These are phyloP conservation scores for Neurospora sp. DNA, from an alignment of 495 filamentous ascomycete genomes.

Conservation along the genomic window DNA sequence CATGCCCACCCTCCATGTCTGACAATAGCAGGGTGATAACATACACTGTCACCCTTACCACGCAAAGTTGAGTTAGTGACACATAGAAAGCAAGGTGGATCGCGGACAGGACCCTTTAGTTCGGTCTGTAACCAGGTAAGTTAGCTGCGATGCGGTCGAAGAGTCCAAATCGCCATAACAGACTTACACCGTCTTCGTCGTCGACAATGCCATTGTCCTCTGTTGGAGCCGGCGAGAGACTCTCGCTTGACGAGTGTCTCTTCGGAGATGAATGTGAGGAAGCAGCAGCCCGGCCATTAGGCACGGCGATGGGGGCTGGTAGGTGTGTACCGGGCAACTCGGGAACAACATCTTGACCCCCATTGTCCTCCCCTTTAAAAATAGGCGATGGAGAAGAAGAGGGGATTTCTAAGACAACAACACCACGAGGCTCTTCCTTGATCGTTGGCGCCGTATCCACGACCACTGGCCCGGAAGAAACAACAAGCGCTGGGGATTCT, in stretches of 20 bases:
- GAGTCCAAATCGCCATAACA: neutral
- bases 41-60: neutral
- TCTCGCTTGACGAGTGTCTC: neutral
- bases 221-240: neutral
- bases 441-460: neutral
- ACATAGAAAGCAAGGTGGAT: neutral
- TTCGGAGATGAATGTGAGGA: neutral
- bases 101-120: neutral
- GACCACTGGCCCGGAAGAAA: neutral
- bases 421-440: neutral
- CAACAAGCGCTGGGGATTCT: neutral
- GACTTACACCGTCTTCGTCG: neutral
- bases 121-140: neutral
- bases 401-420: neutral
- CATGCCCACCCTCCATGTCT: neutral
- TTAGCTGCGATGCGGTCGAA: neutral
- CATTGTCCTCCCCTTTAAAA: neutral
- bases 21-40: neutral
- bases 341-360: neutral
- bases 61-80: neutral
- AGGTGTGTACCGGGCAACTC: neutral
- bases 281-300: neutral
- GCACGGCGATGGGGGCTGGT: neutral
- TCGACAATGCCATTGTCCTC: neutral
- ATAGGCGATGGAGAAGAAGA: neutral